These are phyloP conservation scores for Ailanthus altissimus DNA, from an alignment of 345 rosid genomes.

Conservation along the genomic window DNA sequence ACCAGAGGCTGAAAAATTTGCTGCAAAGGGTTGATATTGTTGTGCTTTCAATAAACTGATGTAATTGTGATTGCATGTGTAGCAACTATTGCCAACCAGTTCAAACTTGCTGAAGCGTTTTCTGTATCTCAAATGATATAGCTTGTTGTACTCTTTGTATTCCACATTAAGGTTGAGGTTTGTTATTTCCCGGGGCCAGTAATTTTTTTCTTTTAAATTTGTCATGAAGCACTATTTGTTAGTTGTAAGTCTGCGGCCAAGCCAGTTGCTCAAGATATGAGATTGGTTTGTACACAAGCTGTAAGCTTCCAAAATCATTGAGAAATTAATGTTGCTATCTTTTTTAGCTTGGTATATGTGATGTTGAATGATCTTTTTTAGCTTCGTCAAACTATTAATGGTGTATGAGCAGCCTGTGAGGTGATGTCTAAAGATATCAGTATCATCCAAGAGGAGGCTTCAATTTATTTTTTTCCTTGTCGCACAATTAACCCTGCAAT, in stretches of 20 bases:
- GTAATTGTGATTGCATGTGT: background rate
- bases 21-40: background rate
- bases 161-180: background rate
- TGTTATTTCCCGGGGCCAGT: background rate
- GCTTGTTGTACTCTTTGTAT: background rate
- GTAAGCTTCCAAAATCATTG: background rate
- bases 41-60: background rate
- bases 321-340: background rate
- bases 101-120: background rate
- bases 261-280: background rate
- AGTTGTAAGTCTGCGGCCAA: background rate
- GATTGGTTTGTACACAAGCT: background rate
- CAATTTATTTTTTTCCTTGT: background rate
- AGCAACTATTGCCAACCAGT: background rate
- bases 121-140: background rate
- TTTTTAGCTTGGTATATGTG: background rate
- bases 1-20: background rate
- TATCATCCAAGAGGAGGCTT: background rate
- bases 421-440: no score
- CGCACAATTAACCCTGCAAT: no score
- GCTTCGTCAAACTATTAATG: background rate
- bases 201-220: background rate
- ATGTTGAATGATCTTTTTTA: background rate
- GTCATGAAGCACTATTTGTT: background rate
- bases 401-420: background rate